Evolutionary conservation across 2,329 filamentous ascomycete species (phyloP).

Genomic region (Phoma sp.): DNA sequence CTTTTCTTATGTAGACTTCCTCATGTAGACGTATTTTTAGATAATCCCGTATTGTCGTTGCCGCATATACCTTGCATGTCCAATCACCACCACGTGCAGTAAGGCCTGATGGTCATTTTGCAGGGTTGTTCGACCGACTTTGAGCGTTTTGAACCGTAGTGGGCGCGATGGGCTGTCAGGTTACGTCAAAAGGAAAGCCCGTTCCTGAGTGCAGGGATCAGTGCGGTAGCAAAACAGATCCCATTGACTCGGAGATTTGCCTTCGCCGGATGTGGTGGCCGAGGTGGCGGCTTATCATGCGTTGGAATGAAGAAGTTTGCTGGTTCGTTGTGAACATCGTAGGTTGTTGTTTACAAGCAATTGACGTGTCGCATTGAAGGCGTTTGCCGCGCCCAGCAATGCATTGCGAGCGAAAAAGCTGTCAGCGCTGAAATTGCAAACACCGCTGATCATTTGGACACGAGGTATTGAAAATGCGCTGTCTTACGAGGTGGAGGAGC

Average conservation of each 20-base stretch:
- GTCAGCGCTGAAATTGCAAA: background rate
- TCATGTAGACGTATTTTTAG: slow-evolving; percentile 20
- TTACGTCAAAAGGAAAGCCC: slow-evolving; percentile 18
- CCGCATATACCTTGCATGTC: slow-evolving; percentile 14
- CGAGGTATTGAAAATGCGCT: slow-evolving; percentile 6
- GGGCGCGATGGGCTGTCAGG: slow-evolving; percentile 24
- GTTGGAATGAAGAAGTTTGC: slow-evolving; percentile 12
- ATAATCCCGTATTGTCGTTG: slow-evolving; percentile 23
- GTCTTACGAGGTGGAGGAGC: slow-evolving; percentile 8
- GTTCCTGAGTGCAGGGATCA: slow-evolving; percentile 23
- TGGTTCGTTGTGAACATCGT: background rate
- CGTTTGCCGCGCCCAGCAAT: background rate
- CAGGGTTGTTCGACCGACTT: slow-evolving; percentile 7
- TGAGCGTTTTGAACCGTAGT: slow-evolving; percentile 21
- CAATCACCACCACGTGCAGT: slow-evolving; percentile 23
- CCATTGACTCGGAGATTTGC: slow-evolving; percentile 16
- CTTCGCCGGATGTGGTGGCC: slow-evolving; percentile 2
- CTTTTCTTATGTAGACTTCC: slow-evolving; percentile 18
- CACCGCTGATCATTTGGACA: slow-evolving; percentile 1
- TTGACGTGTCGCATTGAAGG: background rate
- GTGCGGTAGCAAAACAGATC: slow-evolving; percentile 1
- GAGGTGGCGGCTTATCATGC: slow-evolving; percentile 5
- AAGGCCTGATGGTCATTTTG: slow-evolving; percentile 6
- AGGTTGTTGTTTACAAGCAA: background rate
- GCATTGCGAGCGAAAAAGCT: background rate